Percentiles rank a stretch among this genome's conserved stretches.
Conservation (phyloP, 1,284 basidiomycete species). For the Ustanciosporium gigantosporum region DNA sequence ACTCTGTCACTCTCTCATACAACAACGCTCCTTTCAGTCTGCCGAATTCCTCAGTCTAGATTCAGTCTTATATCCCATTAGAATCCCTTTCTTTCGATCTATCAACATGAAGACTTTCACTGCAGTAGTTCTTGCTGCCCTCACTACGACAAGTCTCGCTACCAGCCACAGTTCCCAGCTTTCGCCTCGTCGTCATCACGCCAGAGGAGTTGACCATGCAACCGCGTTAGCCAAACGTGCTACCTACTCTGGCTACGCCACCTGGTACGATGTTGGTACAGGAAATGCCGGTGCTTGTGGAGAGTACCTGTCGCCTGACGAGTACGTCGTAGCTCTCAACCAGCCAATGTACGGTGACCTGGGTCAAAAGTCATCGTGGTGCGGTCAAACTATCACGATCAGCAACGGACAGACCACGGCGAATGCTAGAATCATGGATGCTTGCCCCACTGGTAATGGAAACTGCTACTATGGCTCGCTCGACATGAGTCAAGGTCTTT, state of each 20-base stretch:
- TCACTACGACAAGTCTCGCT: constrained; percentile 23
- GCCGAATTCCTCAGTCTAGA: no score
- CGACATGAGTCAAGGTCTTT: constrained; percentile 54
- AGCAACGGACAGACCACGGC: constrained; percentile 39
- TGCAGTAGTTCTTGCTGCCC: constrained; percentile 15
- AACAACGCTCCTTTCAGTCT: no score
- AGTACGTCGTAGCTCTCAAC: constrained; percentile 52
- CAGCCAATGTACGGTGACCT: constrained; percentile 53
- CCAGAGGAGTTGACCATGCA: constrained; percentile 10
- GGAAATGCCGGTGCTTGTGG: constrained; percentile 52
- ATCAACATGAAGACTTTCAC: constrained; percentile 24
- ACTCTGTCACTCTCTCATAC: no score
- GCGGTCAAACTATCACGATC: constrained; percentile 50
- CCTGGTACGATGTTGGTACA: constrained; percentile 53
- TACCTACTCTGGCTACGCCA: constrained; percentile 43
- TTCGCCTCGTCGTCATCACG: constrained; percentile 23
- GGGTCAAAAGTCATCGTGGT: constrained; percentile 37
- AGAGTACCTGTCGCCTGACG: constrained; percentile 23
- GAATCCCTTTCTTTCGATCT: not conserved
- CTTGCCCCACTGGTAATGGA: constrained; percentile 48
- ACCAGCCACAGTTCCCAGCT: constrained; percentile 10
- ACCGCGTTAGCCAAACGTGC: constrained; percentile 33
- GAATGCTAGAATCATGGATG: constrained; percentile 45
- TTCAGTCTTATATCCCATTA: no score
- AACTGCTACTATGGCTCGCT: constrained; percentile 50